Base-by-base conservation (phyloP, 2,329 filamentous ascomycete genomes). In the Arachnopeziza araneosa region DNA sequence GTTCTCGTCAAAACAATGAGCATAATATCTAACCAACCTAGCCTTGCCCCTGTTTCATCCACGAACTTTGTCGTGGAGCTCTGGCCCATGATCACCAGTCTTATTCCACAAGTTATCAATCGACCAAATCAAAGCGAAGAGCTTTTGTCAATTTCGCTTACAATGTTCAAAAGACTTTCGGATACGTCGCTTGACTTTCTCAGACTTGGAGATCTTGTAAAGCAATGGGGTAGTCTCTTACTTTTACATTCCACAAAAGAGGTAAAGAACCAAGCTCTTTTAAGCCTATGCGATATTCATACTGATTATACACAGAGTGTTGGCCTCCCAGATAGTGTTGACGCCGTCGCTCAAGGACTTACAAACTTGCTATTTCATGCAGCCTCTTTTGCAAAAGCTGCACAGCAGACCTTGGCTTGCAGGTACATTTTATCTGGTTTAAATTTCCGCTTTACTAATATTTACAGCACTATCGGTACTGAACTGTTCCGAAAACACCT, bases 401-500 rank as follows among this genome's bases (percentile, higher is more conserved):
- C 64, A 30, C 63, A 68, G 49, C 64, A 69, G 56, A 52, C 59
- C 23, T 26, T 71, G 17, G 60, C 64, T 14, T 68, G 67, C 63
- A 65, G 65, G 66, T 68, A 64, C 54, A 58, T 24, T 44, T 24
- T 22, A 17, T 30, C 24, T 24, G 9, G 57, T 50, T 53, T 30
- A 22, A 59, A 26, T 50, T 51, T 50, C 23, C 9, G 26, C 26
- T 52, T 63, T 57, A 54, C 60, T 64, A 23, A 67, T 36, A 61
- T 8, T 6, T 23, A 52, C 63, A 77, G 76, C 54, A 68, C 72
- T n/a, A 71, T 83, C 53, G 77, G 79, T 10, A 75, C 77, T 56
- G 74, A 75, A 2, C 70, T 92, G 1, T 84, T 91, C 66, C 82
- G 79, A 69, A 81, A 77, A 58, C 86, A 88, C 67, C 75, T 92